Evolutionary conservation across 83 land plant species (phyloP), one percentile per base, ranked within the genome.

Genomic region (Diphasiastrum complanatum): DNA sequence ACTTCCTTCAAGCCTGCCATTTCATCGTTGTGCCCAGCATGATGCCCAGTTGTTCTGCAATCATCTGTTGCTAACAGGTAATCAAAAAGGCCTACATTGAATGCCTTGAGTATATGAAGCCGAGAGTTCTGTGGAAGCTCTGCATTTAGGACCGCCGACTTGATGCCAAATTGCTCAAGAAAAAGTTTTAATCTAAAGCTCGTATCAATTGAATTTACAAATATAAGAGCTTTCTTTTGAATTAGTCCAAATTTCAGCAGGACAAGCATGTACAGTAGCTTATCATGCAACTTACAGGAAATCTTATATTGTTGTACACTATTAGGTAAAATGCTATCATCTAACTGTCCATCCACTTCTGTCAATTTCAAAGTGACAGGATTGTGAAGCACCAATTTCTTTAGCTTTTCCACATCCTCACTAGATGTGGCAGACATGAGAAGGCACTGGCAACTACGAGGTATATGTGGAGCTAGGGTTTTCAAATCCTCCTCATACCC

Each of bases 351-450:
- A 23, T 75, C 71, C 33, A 68, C 85, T 73, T 93, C 96, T 29
- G 86, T 71, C 18, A 89, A 80, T 1, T 96, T 93, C 66, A 93
- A 68, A 52, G 72, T 83, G 34, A 70, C 77, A 2, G 92, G 99
- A 75, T 86, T 85, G 63, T 93, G 96, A 12, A 93, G 70, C n/a
- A 93, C 78, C 23, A 89, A 80, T 51, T 89, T 93, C 72, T 93
- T 93, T 40, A 93, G 43, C 76, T 81, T 89, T 43, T 93, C 99
- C 24, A 89, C 85, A 79, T 93, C 89, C 38, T 75, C 72, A 75
- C 88, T 86, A 60, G 89, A 76, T 2, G 92, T 89, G 46, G 99
- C 99, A 54, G 99, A 89, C 96, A 93, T 93, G n/a, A 93, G 82
- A 64, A 93, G 75, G 64, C 91, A 83, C 64, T 93, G 99, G 60